Evolutionary conservation across 331 rosid species (phyloP), one percentile per base, ranked within the genome.

Genomic region (Saraca asoca): DNA sequence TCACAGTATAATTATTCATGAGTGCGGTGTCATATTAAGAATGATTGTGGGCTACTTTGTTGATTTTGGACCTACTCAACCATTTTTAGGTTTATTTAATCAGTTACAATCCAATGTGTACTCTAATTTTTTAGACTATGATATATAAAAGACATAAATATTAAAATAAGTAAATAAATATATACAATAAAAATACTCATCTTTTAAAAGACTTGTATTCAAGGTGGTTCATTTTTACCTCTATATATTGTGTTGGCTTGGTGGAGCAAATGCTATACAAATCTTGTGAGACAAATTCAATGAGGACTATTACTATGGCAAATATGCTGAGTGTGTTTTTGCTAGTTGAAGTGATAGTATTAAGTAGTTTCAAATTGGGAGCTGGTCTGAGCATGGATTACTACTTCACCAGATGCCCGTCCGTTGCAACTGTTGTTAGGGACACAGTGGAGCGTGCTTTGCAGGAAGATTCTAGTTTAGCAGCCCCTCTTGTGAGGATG

Each of bases 401-500:
- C 70, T 91, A 91, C 79, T 33, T 85, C 15, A 52, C 71, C 39
- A 86, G 85, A 2, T 91, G 96, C 54, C 97, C 95, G 2, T 57
- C 83, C n/a, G 81, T 78, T 6, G 96, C 88, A 0, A 58, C 55
- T 3, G 59, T 80, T 44, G 87, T 91, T 31, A 75, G 66, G 82
- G 60, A 73, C 53, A 83, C 58, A 0, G 85, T 91, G 34, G 76
- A 46, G 17, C 62, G 79, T 51, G 96, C 97, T 29, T 39, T 91
- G 65, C 75, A 81, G 20, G 70, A 55, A 10, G 95, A 91, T 80
- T 95, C 91, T 7, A 81, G 91, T 9, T 66, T 91, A 0, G 97
- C 97, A 7, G 95, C 91, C 4, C 81, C 53, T 18, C 95, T 91
- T 6, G 12, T 88, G 31, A 78, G 97, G 74, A 84, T 91, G 97